A percentile compares a stretch with the other conserved stretches of the same genome.
phyloP scores from a whole-genome alignment of 2,329 filamentous ascomycete species.

The Claviceps digitariae region DNA sequence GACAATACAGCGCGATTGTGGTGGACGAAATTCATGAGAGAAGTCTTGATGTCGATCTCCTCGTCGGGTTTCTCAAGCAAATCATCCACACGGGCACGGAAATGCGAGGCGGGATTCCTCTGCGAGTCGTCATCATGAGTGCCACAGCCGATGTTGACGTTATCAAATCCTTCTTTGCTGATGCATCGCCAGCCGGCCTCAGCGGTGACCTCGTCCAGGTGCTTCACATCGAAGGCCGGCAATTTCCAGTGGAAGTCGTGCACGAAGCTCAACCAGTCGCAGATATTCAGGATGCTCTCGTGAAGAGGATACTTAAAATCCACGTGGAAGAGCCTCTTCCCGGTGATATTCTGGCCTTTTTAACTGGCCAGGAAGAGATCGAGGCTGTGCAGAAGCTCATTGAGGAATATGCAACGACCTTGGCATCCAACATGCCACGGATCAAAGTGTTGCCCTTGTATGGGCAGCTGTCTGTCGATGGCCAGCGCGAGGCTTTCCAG shows the following conservation, averaged over 20 bases:
- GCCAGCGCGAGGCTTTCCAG: constrained; percentile 76
- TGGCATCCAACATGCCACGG: constrained; percentile 64
- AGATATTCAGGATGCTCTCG: constrained; percentile 68
- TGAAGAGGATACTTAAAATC: constrained; percentile 74
- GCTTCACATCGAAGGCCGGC: constrained; percentile 67
- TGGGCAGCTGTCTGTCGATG: constrained; percentile 74
- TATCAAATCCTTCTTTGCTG: constrained; percentile 61
- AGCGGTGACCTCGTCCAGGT: constrained; percentile 21
- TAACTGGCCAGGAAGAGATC: constrained; percentile 88
- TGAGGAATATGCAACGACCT: constrained; percentile 60
- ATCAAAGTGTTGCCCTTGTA: constrained; percentile 68
- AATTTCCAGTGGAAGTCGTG: constrained; percentile 68
- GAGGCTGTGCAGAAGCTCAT: constrained; percentile 68
- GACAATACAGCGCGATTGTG: constrained; percentile 76
- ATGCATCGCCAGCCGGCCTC: constrained; percentile 8
- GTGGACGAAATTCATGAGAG: constrained; percentile 97
- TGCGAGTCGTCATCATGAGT: constrained; percentile 95
- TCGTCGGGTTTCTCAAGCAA: constrained; percentile 77
- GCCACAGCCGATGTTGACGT: constrained; percentile 82
- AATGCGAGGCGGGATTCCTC: constrained; percentile 54
- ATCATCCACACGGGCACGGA: constrained; percentile 50
- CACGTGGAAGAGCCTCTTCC: constrained; percentile 82
- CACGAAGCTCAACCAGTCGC: constrained; percentile 63
- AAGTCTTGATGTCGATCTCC: constrained; percentile 83
- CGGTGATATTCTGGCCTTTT: constrained; percentile 83